phyloP scores from a whole-genome alignment of 192 early-diverging fungal species.

The Coemansia furcata region DNA sequence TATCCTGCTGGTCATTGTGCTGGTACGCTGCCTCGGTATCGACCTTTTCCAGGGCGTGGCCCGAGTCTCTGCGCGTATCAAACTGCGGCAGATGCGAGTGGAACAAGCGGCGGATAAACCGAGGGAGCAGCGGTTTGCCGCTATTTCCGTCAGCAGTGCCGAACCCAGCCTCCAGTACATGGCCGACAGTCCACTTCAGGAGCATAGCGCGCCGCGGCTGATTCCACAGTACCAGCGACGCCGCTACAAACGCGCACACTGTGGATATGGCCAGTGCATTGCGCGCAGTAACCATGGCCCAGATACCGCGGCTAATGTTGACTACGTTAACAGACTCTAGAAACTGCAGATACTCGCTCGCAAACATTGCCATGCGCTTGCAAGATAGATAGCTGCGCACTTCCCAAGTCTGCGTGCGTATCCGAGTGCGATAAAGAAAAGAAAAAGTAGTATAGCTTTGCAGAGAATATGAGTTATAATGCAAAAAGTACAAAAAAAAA shows the following conservation, averaged over 20 bases:
- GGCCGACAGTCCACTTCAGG: background rate
- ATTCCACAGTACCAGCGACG: constrained; percentile 5
- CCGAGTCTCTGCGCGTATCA: background rate
- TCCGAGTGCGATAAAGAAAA: background rate
- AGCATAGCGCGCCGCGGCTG: constrained; percentile 1
- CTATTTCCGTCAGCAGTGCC: background rate
- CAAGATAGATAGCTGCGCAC: background rate
- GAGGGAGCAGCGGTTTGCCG: constrained; percentile 1
- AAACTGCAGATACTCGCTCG: constrained; percentile 2
- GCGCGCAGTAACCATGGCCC: constrained; percentile 19
- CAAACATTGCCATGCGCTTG: constrained; percentile 1
- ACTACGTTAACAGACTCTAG: background rate
- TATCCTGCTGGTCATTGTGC: background rate
- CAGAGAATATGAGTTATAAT: constrained; percentile 1
- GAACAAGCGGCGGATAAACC: constrained; percentile 4
- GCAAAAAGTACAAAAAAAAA: background rate
- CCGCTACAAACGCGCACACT: constrained; percentile 6
- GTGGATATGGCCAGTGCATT: constrained; percentile 11
- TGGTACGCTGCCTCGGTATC: background rate
- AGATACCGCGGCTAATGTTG: constrained; percentile 11
- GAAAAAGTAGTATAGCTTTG: background rate
- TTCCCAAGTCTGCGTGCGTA: background rate
- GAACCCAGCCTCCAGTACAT: background rate
- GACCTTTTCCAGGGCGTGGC: background rate
- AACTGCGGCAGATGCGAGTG: background rate